Percentiles rank a stretch among this genome's conserved stretches.
Evolutionary conservation across 805 yeast genomes (phyloP).

Genomic region (Brettanomyces anomalus): DNA sequence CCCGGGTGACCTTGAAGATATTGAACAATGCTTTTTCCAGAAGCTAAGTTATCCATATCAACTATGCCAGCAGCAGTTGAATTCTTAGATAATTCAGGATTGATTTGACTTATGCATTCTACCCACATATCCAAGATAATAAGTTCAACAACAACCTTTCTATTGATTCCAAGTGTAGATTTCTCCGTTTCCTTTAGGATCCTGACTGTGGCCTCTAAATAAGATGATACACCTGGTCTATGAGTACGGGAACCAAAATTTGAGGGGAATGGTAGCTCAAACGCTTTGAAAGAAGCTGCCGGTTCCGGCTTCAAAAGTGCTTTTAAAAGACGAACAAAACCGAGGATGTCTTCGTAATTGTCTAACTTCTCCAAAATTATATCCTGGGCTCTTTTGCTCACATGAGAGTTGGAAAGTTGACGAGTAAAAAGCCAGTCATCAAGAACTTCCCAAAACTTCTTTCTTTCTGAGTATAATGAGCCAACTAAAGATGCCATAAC

Average conservation of each 20-base stretch:
- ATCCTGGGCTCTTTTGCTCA: conserved; percentile 26
- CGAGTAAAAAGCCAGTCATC: conserved; percentile 59
- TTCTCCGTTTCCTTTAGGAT: conserved; percentile 48
- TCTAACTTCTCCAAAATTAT: conserved; percentile 14
- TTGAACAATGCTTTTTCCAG: conserved; percentile 33
- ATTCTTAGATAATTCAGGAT: conserved; percentile 41
- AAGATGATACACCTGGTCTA: conserved; percentile 68
- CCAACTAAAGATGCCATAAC: conserved; percentile 52
- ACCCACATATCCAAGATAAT: conserved; percentile 44
- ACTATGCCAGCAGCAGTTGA: conserved; percentile 35
- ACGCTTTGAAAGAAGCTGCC: conserved; percentile 29
- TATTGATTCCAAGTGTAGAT: conserved; percentile 26
- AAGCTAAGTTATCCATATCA: conserved; percentile 40
- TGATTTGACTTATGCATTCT: conserved; percentile 40
- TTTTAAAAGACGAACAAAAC: conserved; percentile 50
- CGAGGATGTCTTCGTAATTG: conserved; percentile 23
- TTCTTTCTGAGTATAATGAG: conserved; percentile 31
- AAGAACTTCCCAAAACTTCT: conserved; percentile 54
- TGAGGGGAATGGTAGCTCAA: conserved; percentile 44
- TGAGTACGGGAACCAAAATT: conserved; percentile 56
- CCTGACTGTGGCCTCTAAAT: conserved; percentile 60
- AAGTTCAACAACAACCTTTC: conserved; percentile 39
- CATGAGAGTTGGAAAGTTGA: conserved; percentile 9
- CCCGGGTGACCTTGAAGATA: conserved; percentile 66
- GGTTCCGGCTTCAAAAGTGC: conserved; percentile 24